Base-by-base conservation (phyloP, 495 filamentous ascomycete genomes). In the Penicillium antarcticum region DNA sequence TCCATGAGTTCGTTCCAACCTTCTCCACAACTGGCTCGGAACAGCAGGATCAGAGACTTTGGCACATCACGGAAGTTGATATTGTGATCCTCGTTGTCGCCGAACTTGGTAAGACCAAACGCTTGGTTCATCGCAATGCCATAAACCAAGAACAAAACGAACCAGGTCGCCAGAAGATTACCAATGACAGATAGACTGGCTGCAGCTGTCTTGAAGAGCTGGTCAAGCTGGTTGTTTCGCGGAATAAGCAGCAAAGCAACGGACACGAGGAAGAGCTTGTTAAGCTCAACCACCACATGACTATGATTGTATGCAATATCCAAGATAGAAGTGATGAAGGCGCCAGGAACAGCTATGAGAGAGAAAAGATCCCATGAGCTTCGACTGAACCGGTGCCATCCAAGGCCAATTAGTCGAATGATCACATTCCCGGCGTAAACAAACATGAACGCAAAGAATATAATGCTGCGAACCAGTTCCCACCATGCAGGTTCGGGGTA, bases 161-260 rank as follows among this genome's bases (percentile, higher is more conserved):
- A 87, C 94, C 94, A 99, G 0, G 95, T 97, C 2, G 92, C 94
- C 16, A 99, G 76, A 19, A 99, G 77, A 63, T 96, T 99, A 47
- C 86, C 82, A 61, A 99, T 97, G 12, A 87, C 85, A 2, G 87
- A 86, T 31, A 99, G 72, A 83, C 86, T 91, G 36, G 94, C 94
- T n/a, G 94, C 95, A 2, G 95, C 95, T 13, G 94, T 99, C 71
- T 99, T 99, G 82, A 97, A 99, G 5, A 99, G 84, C 67, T 99
- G 94, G 62, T 99, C 94, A 10, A 99, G 84, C 41, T 96, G 91
- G 56, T 99, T 94, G 67, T 97, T 99, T 5, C 94, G 82, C 9
- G 94, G 94, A 49, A 99, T 99, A 39, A 99, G 83, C 51, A 99
- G 76, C 17, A 97, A 79, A 1, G 94, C 85, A 51, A 97, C 85